Base-by-base conservation (phyloP, 179 eudicot genomes). In the Dionaea muscipula region DNA sequence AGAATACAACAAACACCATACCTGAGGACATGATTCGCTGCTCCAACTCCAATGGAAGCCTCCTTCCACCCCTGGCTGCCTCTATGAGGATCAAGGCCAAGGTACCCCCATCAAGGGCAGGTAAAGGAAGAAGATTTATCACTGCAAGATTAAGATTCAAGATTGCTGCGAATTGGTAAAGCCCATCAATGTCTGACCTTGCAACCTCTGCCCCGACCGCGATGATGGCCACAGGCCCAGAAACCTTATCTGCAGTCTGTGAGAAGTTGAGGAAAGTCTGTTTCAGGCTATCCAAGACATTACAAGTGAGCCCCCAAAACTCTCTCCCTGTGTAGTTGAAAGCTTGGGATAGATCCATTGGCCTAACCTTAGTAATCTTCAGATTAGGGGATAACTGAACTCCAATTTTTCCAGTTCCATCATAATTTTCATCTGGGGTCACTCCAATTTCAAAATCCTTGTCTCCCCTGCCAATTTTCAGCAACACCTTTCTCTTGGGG, bases 171-270 rank as follows among this genome's bases (percentile, higher is more conserved):
- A 84, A 91, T 57, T 87, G 96, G 71, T 75, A 91, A 23, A 91
- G 80, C 21, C 96, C 96, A 57, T 81, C 82, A 24, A 68, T 52
- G 51, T 81, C 84, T 6, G 96, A 82, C 59, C 88, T 82, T 0
- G 98, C 98, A 60, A 91, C 98, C 68, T 91, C 94, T 26, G 98
- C 98, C 26, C 98, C 98, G 47, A 91, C 98, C 7, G 98, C 98
- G 13, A 91, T 91, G 24, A 91, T 84, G 9, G 98, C 98, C 57
- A 91, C 84, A 1, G 98, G 98, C 16, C 98, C 98, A 0, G 98
- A 80, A 63, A 91, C 94, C 56, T 91, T 91, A 13, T 86, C 72
- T 20, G 98, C 98, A 3, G 94, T 47, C 47, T 84, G 86, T 0
- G 94, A 80, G 63, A 87, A 91, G 68, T 91, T 91, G 17, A 81